Base-by-base conservation (phyloP, 768 basidiomycete species). In the Mycena metata region DNA sequence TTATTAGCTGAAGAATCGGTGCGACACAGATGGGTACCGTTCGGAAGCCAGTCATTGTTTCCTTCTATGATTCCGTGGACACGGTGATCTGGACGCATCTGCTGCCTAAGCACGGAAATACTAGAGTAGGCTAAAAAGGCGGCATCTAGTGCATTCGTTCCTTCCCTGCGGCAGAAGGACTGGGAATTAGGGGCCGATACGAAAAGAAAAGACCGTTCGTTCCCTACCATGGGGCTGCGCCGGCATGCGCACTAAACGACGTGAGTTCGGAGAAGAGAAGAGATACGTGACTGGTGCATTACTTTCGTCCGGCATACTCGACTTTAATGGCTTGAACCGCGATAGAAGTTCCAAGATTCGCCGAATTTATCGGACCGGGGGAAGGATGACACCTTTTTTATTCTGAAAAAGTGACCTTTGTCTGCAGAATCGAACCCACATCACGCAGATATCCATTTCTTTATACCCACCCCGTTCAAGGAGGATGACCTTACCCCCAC, bases 81-180 rank as follows among this genome's bases (percentile, higher is more conserved):
- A 24, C 95, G 90, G 70, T 91, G 86, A 51, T 90, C 88, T 0
- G 96, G 95, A 76, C 90, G 90, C 66, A 95, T 89, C 80, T 97
- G 96, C 77, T 97, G 96, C 15, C 96, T 87, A 52, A 97, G 84
- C 24, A 89, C 89, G 4, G 94, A 91, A 46, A 97, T 85, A 52
- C 87, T 85, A 10, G 90, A 89, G 77, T 96, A 96, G 0, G 94
- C 92, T 11, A 94, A 80, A 76, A 96, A 92, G 0, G 95, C 95
- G 0, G 96, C 96, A 74, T 96, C 96, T 49, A 95, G 85, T 15
- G 95, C 94, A 74, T 96, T 96, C 46, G 86, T 86, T 24, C 91
- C 95, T 78, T 96, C 93, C 92, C 86, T 87, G 66, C 47, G 41
- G 43, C 26, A 49, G 56, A 58, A 69, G 36, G 57, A 52, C 49